Base-by-base conservation (phyloP, 2,329 filamentous ascomycete genomes). In the Plectosphaerella cucumerina region DNA sequence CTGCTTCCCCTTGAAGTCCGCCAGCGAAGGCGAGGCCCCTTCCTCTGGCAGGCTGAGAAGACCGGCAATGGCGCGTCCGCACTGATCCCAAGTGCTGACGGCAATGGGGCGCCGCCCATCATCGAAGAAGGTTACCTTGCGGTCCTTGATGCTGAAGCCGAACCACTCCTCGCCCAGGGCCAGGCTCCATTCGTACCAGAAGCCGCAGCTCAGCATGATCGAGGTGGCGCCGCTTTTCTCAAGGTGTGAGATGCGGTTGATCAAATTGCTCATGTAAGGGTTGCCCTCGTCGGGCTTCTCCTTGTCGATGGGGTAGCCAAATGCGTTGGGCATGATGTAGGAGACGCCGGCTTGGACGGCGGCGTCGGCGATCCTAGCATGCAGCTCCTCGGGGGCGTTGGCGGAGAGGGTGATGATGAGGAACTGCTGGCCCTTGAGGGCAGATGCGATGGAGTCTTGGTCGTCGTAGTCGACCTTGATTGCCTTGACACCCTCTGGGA, bases 31-130 rank as follows among this genome's bases (percentile, higher is more conserved):
- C 71, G 54, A 44, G 69, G 59, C 56, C 10, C 52, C 33, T 0
- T 53, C 53, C 18, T 41, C n/a, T 4, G 21, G 35, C 1, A 81
- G 62, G 39, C 67, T 74, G 2, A 81, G 59, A 0, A 81, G 59
- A 0, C 60, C 65, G 4, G 44, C 39, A 14, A 54, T 39, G 6
- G 48, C 50, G 3, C 76, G 69, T 0, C 78, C 83, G 46, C 75
- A 74, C 65, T 87, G 84, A 6, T 68, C 57, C 73, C 79, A 82
- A 0, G 86, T 87, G 12, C 77, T 80, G 0, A 70, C 77, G 54
- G 77, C 81, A 58, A 86, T 78, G 49, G 66, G 73, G 2, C 71
- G 75, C 18, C 72, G 73, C 0, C 85, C 85, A 23, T 81, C 78
- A 53, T 82, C 81, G 51, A 72, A 80, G n/a, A 80, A 60, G 0